These are phyloP conservation scores for Leishmania mexicana DNA, from an alignment of 208 protist genomes.

Conservation along the genomic window DNA sequence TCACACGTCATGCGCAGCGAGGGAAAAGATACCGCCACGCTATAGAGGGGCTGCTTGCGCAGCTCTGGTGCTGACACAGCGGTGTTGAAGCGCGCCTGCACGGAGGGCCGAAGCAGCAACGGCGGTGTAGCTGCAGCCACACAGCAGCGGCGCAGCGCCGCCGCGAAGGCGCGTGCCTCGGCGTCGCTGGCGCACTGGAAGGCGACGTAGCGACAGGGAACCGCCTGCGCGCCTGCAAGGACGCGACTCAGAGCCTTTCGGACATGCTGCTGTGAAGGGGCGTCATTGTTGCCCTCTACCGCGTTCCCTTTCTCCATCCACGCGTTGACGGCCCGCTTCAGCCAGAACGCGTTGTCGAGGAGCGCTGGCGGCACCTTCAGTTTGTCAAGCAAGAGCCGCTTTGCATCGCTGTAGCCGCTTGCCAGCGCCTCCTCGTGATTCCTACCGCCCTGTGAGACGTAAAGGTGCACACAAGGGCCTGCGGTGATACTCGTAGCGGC, in stretches of 20 bases:
- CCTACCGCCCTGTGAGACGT: constrained; percentile 24
- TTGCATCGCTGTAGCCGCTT: constrained; percentile 6
- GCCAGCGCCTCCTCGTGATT: constrained; percentile 18
- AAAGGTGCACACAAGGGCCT: constrained; percentile 17
- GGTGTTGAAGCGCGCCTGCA: constrained; percentile 13
- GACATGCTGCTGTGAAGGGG: background rate
- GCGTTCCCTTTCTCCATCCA: constrained; percentile 8
- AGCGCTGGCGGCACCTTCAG: constrained; percentile 20
- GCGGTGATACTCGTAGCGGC: background rate
- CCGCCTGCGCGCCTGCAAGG: constrained; percentile 6
- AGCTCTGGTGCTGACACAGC: constrained; percentile 9
- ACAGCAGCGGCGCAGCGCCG: constrained; percentile 26
- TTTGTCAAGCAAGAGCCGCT: constrained; percentile 9
- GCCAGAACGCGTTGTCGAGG: constrained; percentile 25
- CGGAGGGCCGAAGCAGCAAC: constrained; percentile 11
- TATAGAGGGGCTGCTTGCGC: constrained; percentile 17
- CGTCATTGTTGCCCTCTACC: background rate
- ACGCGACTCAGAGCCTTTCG: constrained; percentile 8
- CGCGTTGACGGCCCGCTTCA: constrained; percentile 15
- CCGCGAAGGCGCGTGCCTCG: constrained; percentile 17
- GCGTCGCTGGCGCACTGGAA: constrained; percentile 21
- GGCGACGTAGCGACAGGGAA: constrained; percentile 27
- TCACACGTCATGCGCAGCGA: constrained; percentile 25
- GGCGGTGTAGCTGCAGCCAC: constrained; percentile 10
- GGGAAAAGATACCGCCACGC: constrained; percentile 10